Evolutionary conservation across 2,329 filamentous ascomycete genomes (phyloP).

Genomic region (Sclerotinia glacialis): DNA sequence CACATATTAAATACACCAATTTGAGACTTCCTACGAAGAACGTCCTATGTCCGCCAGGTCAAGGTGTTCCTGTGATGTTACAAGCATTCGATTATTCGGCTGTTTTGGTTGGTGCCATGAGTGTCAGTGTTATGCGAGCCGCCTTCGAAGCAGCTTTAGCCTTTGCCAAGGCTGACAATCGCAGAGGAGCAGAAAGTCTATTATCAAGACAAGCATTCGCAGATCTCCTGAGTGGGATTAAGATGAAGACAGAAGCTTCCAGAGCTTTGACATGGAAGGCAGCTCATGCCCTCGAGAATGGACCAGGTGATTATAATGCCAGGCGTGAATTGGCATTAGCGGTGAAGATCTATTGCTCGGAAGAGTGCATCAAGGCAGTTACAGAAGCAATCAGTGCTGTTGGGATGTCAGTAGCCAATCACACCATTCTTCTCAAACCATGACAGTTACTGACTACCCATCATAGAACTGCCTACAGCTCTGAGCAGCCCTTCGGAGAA

Average conservation of each 20-base stretch:
- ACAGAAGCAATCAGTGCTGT: conserved; percentile 52
- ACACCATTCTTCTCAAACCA: neutral
- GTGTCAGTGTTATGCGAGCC: conserved; percentile 52
- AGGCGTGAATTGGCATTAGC: conserved; percentile 47
- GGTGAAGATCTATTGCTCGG: conserved; percentile 52
- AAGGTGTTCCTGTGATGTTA: conserved; percentile 45
- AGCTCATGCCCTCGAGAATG: conserved; percentile 42
- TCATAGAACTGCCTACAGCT: conserved; percentile 17
- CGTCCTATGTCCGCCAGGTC: conserved; percentile 46
- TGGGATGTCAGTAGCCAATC: conserved; percentile 44
- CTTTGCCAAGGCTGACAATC: conserved; percentile 49
- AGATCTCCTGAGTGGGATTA: conserved; percentile 51
- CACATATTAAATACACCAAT: conserved; percentile 48
- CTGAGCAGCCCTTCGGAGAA: conserved; percentile 42
- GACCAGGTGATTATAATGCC: conserved; percentile 37
- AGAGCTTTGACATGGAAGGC: conserved; percentile 53
- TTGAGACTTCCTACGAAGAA: conserved; percentile 49
- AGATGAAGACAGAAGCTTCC: conserved; percentile 50
- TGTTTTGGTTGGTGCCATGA: conserved; percentile 54
- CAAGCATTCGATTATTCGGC: conserved; percentile 44
- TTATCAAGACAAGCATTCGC: conserved; percentile 49
- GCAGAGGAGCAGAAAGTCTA: conserved; percentile 47
- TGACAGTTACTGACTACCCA: conserved; percentile 19
- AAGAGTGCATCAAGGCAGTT: conserved; percentile 48
- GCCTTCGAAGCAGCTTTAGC: conserved; percentile 51